Evolutionary conservation across 768 basidiomycete genomes (phyloP).

Genomic region (Rhizopogon sp.): DNA sequence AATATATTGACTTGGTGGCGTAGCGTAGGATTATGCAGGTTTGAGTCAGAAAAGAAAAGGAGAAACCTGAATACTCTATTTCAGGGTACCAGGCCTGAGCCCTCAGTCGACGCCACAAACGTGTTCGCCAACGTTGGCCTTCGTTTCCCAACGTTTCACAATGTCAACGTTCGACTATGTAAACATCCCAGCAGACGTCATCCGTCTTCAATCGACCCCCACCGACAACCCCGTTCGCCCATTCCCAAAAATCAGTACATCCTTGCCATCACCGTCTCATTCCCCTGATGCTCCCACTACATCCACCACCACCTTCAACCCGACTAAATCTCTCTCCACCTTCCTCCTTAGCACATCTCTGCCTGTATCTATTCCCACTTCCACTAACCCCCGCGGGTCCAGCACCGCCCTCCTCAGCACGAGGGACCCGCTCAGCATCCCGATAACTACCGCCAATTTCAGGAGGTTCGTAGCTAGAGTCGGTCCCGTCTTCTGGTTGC

Average conservation of each 20-base stretch:
- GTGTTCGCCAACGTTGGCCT: background rate
- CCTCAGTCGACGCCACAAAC: too few species aligned
- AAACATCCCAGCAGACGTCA: constrained; percentile 36
- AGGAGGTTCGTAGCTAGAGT: constrained; percentile 71
- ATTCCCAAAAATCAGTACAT: constrained; percentile 36
- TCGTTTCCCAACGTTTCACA: background rate
- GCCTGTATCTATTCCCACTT: constrained; percentile 13
- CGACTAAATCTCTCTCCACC: constrained; percentile 28
- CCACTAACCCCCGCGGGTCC: constrained; percentile 15
- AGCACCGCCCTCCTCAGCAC: constrained; percentile 43
- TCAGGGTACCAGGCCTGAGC: too few species aligned
- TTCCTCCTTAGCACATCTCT: constrained; percentile 20
- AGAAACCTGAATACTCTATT: too few species aligned
- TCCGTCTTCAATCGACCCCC: constrained; percentile 25
- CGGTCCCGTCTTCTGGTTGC: constrained; percentile 85
- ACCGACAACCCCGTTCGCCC: constrained; percentile 21
- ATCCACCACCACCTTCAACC: constrained; percentile 17
- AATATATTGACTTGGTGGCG: too few species aligned
- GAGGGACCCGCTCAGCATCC: constrained; percentile 69
- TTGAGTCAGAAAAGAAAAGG: too few species aligned
- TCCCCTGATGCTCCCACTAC: constrained; percentile 15
- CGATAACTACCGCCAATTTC: constrained; percentile 75
- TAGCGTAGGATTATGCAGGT: too few species aligned
- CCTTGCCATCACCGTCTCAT: constrained; percentile 30
- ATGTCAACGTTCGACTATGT: constrained; percentile 35